phyloP scores from a whole-genome alignment of 257 asterid species.

The Cynanchum wilfordii region DNA sequence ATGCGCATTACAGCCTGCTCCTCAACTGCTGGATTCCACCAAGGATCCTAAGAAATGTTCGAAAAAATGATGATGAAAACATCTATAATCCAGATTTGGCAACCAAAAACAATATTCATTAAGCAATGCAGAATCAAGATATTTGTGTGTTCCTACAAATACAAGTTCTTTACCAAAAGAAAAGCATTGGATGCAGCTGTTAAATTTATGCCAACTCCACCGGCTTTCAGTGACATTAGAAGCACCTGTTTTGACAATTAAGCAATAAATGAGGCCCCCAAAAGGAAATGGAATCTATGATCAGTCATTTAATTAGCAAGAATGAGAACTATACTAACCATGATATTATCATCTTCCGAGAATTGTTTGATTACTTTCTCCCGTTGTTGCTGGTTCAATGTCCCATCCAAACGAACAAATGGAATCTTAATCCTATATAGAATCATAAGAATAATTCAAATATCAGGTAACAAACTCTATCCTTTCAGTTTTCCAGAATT shows the following conservation, averaged over 20 bases:
- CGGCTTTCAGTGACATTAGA: slow-evolving; percentile 95
- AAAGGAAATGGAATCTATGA: not conserved
- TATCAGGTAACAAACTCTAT: not conserved
- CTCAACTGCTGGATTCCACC: slow-evolving; percentile 99
- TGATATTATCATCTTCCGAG: slow-evolving; percentile 68
- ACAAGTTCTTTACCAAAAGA: slow-evolving; percentile 50
- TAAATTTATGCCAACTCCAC: slow-evolving; percentile 95
- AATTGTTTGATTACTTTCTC: slow-evolving; percentile 83
- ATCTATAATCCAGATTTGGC: not conserved
- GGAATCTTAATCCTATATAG: slow-evolving; percentile 49
- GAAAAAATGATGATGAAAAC: not conserved
- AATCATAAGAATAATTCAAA: not conserved
- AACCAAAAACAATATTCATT: not conserved
- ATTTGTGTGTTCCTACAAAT: not conserved
- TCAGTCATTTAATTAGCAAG: not conserved
- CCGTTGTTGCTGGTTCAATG: slow-evolving; percentile 85
- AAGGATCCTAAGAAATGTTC: slow-evolving; percentile 63
- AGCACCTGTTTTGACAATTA: slow-evolving; percentile 47
- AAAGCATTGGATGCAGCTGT: slow-evolving; percentile 96
- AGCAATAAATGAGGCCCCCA: slow-evolving; percentile 9
- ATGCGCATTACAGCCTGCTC: slow-evolving; percentile 99
- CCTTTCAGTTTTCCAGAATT: not conserved
- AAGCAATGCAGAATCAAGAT: not conserved
- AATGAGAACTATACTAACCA: slow-evolving; percentile 36
- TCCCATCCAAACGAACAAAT: slow-evolving; percentile 93